A percentile compares a stretch with the other conserved stretches of the same genome.
These are phyloP conservation scores for Cyamopsis tetragonoloba DNA, from an alignment of 306 rosid species.

Conservation along the genomic window DNA sequence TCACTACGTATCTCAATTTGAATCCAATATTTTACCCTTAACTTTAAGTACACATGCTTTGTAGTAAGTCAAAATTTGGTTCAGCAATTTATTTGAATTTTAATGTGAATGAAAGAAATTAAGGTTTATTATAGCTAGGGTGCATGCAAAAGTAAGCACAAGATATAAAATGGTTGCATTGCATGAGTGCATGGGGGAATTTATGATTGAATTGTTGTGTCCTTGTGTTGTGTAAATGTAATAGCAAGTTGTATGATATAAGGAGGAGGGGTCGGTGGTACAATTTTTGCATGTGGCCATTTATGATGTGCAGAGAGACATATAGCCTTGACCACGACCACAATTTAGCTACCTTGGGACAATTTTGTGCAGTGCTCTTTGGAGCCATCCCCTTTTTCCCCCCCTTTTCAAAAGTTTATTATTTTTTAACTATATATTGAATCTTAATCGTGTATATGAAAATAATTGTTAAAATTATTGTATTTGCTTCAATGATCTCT, in stretches of 20 bases:
- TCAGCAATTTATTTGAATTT: not conserved
- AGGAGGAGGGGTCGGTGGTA: constrained; percentile 35
- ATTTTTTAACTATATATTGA: no score
- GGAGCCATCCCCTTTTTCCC: constrained; percentile 26
- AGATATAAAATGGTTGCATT: constrained; percentile 28
- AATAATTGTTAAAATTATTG: no score
- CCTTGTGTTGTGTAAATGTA: no score
- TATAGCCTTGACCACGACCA: constrained; percentile 36
- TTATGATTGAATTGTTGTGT: constrained; percentile 26
- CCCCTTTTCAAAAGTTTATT: constrained; percentile 12
- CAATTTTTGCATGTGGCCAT: constrained; percentile 38
- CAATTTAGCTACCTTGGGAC: constrained; percentile 33
- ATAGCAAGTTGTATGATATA: constrained; percentile 17
- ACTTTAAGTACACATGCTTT: not conserved
- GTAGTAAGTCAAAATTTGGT: not conserved
- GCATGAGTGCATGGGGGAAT: constrained; percentile 37
- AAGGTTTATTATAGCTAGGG: constrained; percentile 19
- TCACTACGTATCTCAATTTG: not conserved
- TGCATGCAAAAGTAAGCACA: constrained; percentile 19
- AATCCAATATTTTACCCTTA: not conserved
- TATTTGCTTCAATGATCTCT: no score
- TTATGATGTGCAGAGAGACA: constrained; percentile 31
- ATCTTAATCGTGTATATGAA: no score
- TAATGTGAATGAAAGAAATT: not conserved
- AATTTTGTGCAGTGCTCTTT: constrained; percentile 26